phyloP scores from a whole-genome alignment of 225 moss, liverwort and hornwort species.

The Neckera pumila region DNA sequence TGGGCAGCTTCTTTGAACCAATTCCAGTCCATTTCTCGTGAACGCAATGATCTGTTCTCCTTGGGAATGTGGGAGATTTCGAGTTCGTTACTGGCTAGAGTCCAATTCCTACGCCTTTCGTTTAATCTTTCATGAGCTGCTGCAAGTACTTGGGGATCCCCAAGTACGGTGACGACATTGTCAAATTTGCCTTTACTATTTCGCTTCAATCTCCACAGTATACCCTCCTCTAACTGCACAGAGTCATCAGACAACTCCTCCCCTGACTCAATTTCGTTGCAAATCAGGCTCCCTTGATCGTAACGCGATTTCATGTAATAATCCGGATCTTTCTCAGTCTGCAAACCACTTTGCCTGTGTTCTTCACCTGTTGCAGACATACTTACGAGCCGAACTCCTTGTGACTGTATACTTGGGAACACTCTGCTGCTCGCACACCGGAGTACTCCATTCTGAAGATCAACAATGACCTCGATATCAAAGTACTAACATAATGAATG shows the following conservation, averaged over 20 bases:
- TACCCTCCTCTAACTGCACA: not conserved
- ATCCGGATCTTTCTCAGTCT: slow-evolving; percentile 1
- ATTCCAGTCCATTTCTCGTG: slow-evolving; percentile 16
- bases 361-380: slow-evolving; percentile 6
- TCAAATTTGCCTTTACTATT: slow-evolving; percentile 22
- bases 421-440: not conserved
- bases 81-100: slow-evolving; percentile 13
- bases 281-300: not conserved
- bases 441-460: not conserved
- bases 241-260: not conserved
- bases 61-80: slow-evolving; percentile 28
- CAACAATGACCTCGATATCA: not conserved
- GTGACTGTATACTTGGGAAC: not conserved
- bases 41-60: slow-evolving; percentile 2
- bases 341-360: not conserved
- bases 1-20: slow-evolving; percentile 39
- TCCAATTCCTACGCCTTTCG: slow-evolving; percentile 26
- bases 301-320: slow-evolving; percentile 26
- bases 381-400: not conserved
- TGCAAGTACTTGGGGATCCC: slow-evolving; percentile 22
- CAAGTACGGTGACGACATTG: slow-evolving; percentile 17
- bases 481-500: not conserved
- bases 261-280: not conserved
- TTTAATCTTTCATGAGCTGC: slow-evolving; percentile 30
- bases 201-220: slow-evolving; percentile 9